Evolutionary conservation across 2,329 filamentous ascomycete species (phyloP), one percentile per base, ranked within the genome.

Genomic region (Sclerotinia subarctica): DNA sequence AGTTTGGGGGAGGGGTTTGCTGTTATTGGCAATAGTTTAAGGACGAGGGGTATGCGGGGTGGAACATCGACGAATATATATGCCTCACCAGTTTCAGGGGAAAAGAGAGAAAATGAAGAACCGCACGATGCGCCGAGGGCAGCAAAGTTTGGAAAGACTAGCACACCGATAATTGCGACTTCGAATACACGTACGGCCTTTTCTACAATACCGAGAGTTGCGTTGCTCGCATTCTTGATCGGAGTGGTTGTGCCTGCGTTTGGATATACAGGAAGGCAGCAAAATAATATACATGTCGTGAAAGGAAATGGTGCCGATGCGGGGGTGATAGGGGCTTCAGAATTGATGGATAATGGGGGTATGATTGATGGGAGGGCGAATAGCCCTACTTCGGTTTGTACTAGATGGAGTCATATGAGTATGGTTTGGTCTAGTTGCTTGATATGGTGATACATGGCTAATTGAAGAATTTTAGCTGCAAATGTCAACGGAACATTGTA

Each of bases 401-500:
- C 84, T 66, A 80, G 89, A 76, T 92, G 88, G 88, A 85, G 85
- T 24, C 85, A 88, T 64, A 88, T 91, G 78, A 84, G 86, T 82
- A 72, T 75, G 79, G 74, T 53, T 35, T 24, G 62, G 52, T 21
- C 15, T 44, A 15, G 47, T 24, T 59, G 15, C 21, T 13, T 46
- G n/a, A 35, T n/a, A 38, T 26, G 15, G 13, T 51, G 46, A n/a
- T 59, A 24, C 44, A n/a, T 15, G n/a, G 60, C 2, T 15, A 63
- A 66, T 52, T 35, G 7, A 24, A 59, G n/a, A 53, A 32, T 67
- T 49, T 35, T 71, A 71, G 86, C 82, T 70, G 87, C 91, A 4
- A 76, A 90, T 47, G 82, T 94, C 21, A 93, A 93, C 72, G 90
- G 90, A 19, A 93, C 90, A 0, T 75, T 93, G 3, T 94, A 92